Conservation (phyloP, 192 early-diverging fungal species). For the Entomortierella lignicola region DNA sequence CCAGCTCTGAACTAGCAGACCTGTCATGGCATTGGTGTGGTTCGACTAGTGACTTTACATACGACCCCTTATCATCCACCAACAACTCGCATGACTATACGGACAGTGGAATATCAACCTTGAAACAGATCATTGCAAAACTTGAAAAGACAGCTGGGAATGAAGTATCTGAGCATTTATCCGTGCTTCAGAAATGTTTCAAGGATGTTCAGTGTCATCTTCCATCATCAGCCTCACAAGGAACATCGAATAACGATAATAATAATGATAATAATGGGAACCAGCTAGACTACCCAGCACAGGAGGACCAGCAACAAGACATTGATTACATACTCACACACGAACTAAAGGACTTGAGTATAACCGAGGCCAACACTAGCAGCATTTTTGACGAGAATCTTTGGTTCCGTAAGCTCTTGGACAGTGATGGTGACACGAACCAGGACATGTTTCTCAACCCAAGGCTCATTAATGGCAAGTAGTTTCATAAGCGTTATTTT, state of each 20-base stretch:
- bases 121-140: not conserved
- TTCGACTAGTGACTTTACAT: not conserved
- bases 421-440: not conserved
- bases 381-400: not conserved
- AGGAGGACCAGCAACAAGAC: not conserved
- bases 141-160: not conserved
- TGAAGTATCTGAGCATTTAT: not conserved
- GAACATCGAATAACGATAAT: no score
- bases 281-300: not conserved
- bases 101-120: not conserved
- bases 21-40: conserved; percentile 1
- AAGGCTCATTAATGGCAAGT: not conserved
- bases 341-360: not conserved
- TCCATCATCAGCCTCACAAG: not conserved
- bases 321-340: not conserved
- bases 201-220: not conserved
- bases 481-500: not conserved
- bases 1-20: not conserved
- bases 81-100: not conserved
- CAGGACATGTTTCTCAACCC: not conserved
- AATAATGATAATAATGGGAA: not conserved
- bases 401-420: not conserved
- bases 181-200: not conserved
- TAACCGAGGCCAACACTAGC: not conserved
- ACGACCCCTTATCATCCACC: no score